Percentiles rank a stretch among this genome's conserved stretches.
phyloP scores from a whole-genome alignment of 306 rosid genomes.

The Vigna angularis region DNA sequence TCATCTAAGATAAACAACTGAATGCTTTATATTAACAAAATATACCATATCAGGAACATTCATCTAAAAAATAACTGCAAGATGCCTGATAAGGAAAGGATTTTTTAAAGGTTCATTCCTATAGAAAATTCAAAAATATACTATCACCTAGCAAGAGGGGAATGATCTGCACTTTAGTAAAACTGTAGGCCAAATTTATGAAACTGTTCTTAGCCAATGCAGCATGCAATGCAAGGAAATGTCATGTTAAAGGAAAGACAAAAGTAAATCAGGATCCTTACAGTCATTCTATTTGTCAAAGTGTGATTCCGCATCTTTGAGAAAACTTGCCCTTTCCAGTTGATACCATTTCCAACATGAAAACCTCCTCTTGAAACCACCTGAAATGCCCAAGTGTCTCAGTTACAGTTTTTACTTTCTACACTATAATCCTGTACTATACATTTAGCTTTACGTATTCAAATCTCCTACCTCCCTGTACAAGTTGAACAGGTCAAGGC shows the following conservation, averaged over 20 bases:
- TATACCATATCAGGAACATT: neutral
- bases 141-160: constrained; percentile 10
- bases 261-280: constrained; percentile 50
- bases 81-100: constrained; percentile 10
- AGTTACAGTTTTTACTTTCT: constrained; percentile 13
- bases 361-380: constrained; percentile 99
- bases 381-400: constrained; percentile 49
- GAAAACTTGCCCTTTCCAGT: constrained; percentile 99
- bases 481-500: constrained; percentile 94
- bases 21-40: constrained; percentile 26
- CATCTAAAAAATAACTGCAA: constrained; percentile 7
- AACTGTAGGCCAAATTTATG: neutral
- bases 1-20: constrained; percentile 7
- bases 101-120: neutral
- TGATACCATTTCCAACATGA: constrained; percentile 97
- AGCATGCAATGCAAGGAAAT: constrained; percentile 30
- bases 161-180: neutral
- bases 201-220: constrained; percentile 24
- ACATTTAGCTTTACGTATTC: constrained; percentile 21
- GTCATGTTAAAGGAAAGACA: neutral
- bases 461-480: constrained; percentile 80
- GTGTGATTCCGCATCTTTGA: constrained; percentile 98
- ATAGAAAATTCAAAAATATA: neutral
- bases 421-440: constrained; percentile 1
- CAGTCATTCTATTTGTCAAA: constrained; percentile 95